Conservation (phyloP, 495 filamentous ascomycete species). For the Clavariopsis aquatica region DNA sequence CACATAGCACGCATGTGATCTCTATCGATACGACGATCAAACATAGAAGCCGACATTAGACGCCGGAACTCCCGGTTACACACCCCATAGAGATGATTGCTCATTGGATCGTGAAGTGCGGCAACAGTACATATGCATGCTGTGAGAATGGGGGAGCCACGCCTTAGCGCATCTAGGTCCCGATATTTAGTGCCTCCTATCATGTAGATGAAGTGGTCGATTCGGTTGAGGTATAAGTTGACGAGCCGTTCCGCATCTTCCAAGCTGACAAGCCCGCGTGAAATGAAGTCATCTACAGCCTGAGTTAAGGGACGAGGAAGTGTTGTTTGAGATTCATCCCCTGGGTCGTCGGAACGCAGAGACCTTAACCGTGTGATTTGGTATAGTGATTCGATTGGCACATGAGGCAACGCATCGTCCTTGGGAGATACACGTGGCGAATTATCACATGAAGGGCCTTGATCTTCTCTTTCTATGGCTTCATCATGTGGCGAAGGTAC, state of each 20-base stretch:
- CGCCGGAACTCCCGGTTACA: constrained; percentile 57
- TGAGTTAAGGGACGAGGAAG: constrained; percentile 16
- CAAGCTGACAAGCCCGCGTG: constrained; percentile 50
- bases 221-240: constrained; percentile 53
- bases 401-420: constrained; percentile 43
- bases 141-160: constrained; percentile 54
- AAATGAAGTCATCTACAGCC: constrained; percentile 54
- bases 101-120: constrained; percentile 53
- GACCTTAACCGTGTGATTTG: constrained; percentile 41
- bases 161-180: constrained; percentile 51
- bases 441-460: constrained; percentile 41
- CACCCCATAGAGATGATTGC: constrained; percentile 52
- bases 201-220: constrained; percentile 57
- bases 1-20: constrained; percentile 58
- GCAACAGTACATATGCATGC: constrained; percentile 56
- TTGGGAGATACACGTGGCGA: constrained; percentile 29
- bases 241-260: constrained; percentile 56
- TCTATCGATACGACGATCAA: constrained; percentile 53
- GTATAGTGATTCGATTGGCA: constrained; percentile 47
- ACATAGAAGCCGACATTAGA: constrained; percentile 55
- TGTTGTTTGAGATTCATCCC: constrained; percentile 26
- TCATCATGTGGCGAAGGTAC: constrained; percentile 27
- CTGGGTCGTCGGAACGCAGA: constrained; percentile 42
- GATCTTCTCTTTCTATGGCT: constrained; percentile 38
- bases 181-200: constrained; percentile 50